Conservation (phyloP, 352 stramenopile genomes). For the Globisporangium emineosum region DNA sequence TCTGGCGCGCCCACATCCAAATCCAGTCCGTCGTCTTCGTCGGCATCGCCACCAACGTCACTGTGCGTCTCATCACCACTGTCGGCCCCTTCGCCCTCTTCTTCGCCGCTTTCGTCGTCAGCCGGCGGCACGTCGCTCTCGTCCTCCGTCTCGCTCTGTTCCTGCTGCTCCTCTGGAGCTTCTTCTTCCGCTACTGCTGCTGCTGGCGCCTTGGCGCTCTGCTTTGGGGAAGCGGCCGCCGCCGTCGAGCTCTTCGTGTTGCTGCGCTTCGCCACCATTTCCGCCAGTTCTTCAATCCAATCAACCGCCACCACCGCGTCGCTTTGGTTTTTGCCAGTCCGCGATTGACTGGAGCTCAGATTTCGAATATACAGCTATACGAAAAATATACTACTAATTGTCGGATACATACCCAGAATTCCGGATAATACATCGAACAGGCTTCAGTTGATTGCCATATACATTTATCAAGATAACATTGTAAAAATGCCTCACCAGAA, state of each 20-base stretch:
- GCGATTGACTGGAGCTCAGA: neutral
- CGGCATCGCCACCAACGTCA: constrained; percentile 23
- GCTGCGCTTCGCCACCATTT: constrained; percentile 27
- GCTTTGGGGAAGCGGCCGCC: neutral
- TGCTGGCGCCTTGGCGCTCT: neutral
- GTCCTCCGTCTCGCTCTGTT: neutral
- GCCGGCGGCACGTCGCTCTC: neutral
- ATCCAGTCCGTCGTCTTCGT: constrained; percentile 20
- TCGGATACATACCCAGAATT: no score
- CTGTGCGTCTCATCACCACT: constrained; percentile 16
- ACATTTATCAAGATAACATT: neutral
- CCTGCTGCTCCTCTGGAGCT: neutral
- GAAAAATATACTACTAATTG: no score
- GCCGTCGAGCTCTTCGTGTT: constrained; percentile 9
- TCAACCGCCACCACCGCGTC: neutral
- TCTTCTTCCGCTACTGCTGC: neutral
- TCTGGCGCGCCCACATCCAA: constrained; percentile 19
- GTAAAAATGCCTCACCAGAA: neutral
- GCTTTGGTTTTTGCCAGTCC: neutral
- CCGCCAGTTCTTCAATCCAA: neutral
- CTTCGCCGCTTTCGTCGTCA: constrained; percentile 12
- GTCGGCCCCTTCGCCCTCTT: constrained; percentile 10
- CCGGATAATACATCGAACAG: no score
- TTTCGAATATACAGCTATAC: no score
- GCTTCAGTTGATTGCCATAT: neutral